Evolutionary conservation across 2,329 filamentous ascomycete species (phyloP), one percentile per base, ranked within the genome.

Genomic region (Aspergillus candidus): DNA sequence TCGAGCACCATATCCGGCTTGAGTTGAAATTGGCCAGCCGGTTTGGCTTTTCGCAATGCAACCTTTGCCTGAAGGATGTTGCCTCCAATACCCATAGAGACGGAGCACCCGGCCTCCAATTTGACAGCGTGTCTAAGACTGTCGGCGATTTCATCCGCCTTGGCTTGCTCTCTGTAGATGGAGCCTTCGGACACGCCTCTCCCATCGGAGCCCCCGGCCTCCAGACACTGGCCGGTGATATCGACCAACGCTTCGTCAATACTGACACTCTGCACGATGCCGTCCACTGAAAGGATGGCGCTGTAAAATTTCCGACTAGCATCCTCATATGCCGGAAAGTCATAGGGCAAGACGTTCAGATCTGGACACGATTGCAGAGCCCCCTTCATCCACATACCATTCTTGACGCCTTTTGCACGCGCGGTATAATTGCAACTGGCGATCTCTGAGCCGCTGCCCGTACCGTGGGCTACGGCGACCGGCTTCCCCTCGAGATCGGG

Each of bases 351-450:
- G 2, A 97, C 83, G 54, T 94, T 89, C 13, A 98, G 72, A 15
- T 88, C 80, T 0, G 91, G 84, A 59, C 89, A 98, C 13, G 93
- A 66, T 53, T 93, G 84, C 47, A 84, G 74, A 0, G 93, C 93
- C 30, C 78, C 77, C 62, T 91, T 94, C 91, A 98, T 97, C 93
- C 94, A 98, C 93, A 97, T 98, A 32, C 94, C 94, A 55, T 98
- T 98, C 61, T 90, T 95, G 43, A 98, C 76, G 1, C 91, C 91
- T 55, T 83, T 93, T 29, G 79, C 76, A 32, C 93, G 81, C 6
- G 94, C 93, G 14, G 85, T 82, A 61, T 98, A 98, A 58, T 98
- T 98, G 68, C 93, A 98, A 52, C 90, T 96, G 15, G 93, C 93
- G 58, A 98, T 97, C 61, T 98, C 93, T 0, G 91, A 95, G 0